These are phyloP conservation scores for Saccharomyces hybrid DNA, from an alignment of 1,139 yeast genomes.

Conservation along the genomic window DNA sequence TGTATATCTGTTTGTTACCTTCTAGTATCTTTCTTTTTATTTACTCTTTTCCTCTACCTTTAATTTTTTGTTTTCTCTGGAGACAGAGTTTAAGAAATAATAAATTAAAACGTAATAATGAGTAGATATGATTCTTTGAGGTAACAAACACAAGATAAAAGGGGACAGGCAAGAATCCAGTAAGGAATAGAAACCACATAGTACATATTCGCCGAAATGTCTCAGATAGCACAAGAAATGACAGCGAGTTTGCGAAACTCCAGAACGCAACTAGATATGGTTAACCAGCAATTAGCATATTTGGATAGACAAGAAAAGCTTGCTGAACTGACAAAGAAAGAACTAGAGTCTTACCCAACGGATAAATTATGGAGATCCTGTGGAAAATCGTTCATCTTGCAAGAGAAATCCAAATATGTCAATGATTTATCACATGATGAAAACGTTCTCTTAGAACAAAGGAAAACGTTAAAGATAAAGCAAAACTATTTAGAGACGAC, in stretches of 20 bases:
- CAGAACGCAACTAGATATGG: conserved; percentile 57
- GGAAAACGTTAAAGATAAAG: conserved; percentile 58
- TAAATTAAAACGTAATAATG: not conserved
- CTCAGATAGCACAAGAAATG: conserved; percentile 45
- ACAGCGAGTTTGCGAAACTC: conserved; percentile 50
- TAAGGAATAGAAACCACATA: not conserved
- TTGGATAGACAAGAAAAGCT: conserved; percentile 52
- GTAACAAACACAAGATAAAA: not conserved
- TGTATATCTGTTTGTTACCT: not conserved
- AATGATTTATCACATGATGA: conserved; percentile 46
- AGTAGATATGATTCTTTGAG: not conserved
- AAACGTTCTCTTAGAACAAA: conserved; percentile 47
- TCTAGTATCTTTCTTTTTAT: not conserved
- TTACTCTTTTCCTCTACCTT: not conserved
- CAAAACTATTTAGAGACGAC: conserved; percentile 68
- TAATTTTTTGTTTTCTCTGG: not conserved
- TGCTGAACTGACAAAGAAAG: conserved; percentile 48
- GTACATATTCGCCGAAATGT: not conserved
- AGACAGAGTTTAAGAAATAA: not conserved
- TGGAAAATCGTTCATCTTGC: conserved; percentile 61
- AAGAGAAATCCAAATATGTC: conserved; percentile 41
- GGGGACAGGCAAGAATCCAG: not conserved
- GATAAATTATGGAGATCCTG: conserved; percentile 74
- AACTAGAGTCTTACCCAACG: conserved; percentile 40
- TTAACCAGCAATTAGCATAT: conserved; percentile 50